phyloP scores from a whole-genome alignment of 768 basidiomycete species.

The Tricholoma sp. region DNA sequence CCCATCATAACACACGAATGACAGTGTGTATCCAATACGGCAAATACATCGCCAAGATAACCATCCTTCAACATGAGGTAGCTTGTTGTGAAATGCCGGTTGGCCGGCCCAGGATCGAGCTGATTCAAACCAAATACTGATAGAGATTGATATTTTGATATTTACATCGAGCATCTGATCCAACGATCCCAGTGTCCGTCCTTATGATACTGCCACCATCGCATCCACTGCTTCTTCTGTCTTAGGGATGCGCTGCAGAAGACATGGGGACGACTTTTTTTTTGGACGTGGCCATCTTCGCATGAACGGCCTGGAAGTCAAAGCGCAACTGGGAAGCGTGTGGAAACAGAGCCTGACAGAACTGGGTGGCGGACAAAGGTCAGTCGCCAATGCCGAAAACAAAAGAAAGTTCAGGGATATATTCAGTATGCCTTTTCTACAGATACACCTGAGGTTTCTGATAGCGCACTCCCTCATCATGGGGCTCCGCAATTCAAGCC shows the following conservation, averaged over 20 bases:
- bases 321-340: conserved; percentile 88
- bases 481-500: conserved; percentile 99
- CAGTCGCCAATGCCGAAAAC: conserved; percentile 21
- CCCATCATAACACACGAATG: too few species aligned
- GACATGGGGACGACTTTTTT: conserved; percentile 77
- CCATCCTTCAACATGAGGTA: too few species aligned
- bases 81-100: too few species aligned
- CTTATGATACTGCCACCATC: too few species aligned
- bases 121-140: too few species aligned
- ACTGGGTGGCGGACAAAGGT: conserved; percentile 96
- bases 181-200: too few species aligned
- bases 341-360: conserved; percentile 99
- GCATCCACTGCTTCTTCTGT: too few species aligned
- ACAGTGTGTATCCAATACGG: too few species aligned
- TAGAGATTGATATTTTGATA: too few species aligned
- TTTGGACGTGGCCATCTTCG: conserved; percentile 36
- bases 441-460: conserved; percentile 59
- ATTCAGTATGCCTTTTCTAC: not conserved
- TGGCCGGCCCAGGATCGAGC: too few species aligned
- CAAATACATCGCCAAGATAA: too few species aligned
- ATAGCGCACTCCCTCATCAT: conserved; percentile 96
- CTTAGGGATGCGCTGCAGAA: conserved; percentile 87
- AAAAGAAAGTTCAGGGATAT: not conserved
- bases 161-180: too few species aligned
- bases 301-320: conserved; percentile 97